Conservation (phyloP, 2,329 filamentous ascomycete species). For the Aspergillus sp. region DNA sequence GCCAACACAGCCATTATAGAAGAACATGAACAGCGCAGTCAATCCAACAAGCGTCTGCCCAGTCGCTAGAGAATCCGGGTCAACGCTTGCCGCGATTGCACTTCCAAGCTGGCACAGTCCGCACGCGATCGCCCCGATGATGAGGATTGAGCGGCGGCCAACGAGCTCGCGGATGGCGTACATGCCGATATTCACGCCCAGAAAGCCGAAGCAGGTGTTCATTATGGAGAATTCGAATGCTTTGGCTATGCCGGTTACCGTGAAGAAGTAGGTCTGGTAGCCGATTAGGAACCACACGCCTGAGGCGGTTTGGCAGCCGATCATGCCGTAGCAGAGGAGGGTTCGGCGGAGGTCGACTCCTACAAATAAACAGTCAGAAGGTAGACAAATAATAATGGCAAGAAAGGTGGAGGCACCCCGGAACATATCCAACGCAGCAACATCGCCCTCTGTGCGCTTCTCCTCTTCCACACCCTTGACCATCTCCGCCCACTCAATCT, state of each 20-base stretch:
- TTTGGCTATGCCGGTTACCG: background rate
- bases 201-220: background rate
- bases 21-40: background rate
- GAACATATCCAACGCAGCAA: background rate
- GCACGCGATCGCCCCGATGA: constrained; percentile 25
- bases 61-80: background rate
- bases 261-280: background rate
- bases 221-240: background rate
- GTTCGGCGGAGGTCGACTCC: background rate
- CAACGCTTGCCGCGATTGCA: background rate
- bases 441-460: background rate
- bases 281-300: background rate
- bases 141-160: constrained; percentile 50
- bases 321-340: background rate
- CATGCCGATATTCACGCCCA: constrained; percentile 52
- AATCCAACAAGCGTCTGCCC: background rate
- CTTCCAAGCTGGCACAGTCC: constrained; percentile 24
- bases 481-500: background rate
- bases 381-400: background rate
- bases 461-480: background rate
- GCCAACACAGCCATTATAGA: background rate
- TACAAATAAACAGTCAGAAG: background rate
- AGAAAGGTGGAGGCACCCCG: background rate
- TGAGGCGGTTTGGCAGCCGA: background rate
- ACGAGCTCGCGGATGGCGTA: constrained; percentile 49